Evolutionary conservation across 2,329 filamentous ascomycete species (phyloP), one percentile per base, ranked within the genome.

Genomic region (Alternaria arbusti): DNA sequence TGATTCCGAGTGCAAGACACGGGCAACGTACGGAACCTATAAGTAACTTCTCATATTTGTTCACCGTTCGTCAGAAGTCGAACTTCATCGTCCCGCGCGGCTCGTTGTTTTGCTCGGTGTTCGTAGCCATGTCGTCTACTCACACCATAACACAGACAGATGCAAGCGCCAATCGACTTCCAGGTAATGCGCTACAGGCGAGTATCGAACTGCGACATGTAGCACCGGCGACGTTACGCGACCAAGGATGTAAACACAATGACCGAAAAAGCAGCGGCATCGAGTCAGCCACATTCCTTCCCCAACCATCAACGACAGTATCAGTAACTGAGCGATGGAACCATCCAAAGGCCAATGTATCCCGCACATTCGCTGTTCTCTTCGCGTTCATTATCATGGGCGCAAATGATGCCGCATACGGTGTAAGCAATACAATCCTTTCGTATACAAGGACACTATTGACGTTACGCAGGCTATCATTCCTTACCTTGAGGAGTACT

Each of bases 371-470:
- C 20, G 82, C 86, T 2, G 85, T 87, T 7, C 86, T 88, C 68
- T 86, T 86, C 72, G 83, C 84, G 1, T 87, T 91, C 65, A 79
- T 87, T 36, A 80, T 90, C 45, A 86, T 90, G 80, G 90, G 90
- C 13, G 85, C 89, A 80, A 90, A 90, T 71, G 90, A 92, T 78
- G 89, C 85, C 10, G 86, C 86, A 20, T 83, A 87, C 32, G 89
- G 89, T 32, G 88, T 88, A 80, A 75, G 84, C 81, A 60, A 57
- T 28, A 55, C 49, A 22, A 32, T 23, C 3, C 4, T 25, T 26
- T 8, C 5, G n/a, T 13, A 15, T 43, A 1, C 4, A 36, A 13
- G 26, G 15, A 10, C 6, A 36, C n/a, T 23, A 43, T 56, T 43
- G 6, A 49, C 7, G 2, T 17, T 32, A 9, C 36, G 3, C 23